These are phyloP conservation scores for Aspergillus sp. DNA, from an alignment of 2,329 filamentous ascomycete species.

Conservation along the genomic window DNA sequence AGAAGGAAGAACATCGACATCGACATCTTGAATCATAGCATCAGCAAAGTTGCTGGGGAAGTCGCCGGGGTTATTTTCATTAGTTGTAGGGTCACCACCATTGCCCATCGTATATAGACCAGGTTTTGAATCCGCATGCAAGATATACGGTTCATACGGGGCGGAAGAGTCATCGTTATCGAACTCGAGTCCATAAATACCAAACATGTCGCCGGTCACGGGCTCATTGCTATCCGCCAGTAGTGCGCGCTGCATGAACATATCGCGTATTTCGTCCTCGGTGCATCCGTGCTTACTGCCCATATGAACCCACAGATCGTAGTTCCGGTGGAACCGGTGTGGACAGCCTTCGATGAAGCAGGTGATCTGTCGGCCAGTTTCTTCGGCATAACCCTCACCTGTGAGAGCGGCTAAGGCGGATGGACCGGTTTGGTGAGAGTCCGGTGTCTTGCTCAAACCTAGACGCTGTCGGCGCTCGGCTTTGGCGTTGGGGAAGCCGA, in stretches of 20 bases:
- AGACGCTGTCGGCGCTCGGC: slow-evolving; percentile 40
- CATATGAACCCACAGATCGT: slow-evolving; percentile 61
- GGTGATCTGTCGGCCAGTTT: slow-evolving; percentile 51
- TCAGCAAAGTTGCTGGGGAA: slow-evolving; percentile 19
- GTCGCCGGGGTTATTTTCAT: not conserved
- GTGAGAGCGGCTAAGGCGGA: slow-evolving; percentile 54
- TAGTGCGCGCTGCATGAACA: slow-evolving; percentile 44
- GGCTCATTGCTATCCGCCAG: slow-evolving; percentile 31
- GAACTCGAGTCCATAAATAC: slow-evolving; percentile 41
- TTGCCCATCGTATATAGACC: not conserved
- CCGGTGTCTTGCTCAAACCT: slow-evolving; percentile 24
- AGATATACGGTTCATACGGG: slow-evolving; percentile 18
- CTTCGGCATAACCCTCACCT: slow-evolving; percentile 56
- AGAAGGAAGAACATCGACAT: not conserved
- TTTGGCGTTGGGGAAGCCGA: slow-evolving; percentile 58
- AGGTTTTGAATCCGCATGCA: not conserved
- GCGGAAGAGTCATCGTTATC: slow-evolving; percentile 24
- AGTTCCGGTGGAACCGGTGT: slow-evolving; percentile 59
- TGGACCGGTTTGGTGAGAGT: slow-evolving; percentile 20
- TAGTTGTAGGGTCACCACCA: not conserved
- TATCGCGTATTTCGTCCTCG: slow-evolving; percentile 42
- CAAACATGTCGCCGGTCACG: slow-evolving; percentile 30
- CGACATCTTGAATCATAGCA: slow-evolving; percentile 30
- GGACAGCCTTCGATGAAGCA: slow-evolving; percentile 55
- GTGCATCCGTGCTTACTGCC: slow-evolving; percentile 45